Percentiles rank a stretch among this genome's conserved stretches.
Evolutionary conservation across 306 rosid genomes (phyloP).

Genomic region (Fragaria iinumae): DNA sequence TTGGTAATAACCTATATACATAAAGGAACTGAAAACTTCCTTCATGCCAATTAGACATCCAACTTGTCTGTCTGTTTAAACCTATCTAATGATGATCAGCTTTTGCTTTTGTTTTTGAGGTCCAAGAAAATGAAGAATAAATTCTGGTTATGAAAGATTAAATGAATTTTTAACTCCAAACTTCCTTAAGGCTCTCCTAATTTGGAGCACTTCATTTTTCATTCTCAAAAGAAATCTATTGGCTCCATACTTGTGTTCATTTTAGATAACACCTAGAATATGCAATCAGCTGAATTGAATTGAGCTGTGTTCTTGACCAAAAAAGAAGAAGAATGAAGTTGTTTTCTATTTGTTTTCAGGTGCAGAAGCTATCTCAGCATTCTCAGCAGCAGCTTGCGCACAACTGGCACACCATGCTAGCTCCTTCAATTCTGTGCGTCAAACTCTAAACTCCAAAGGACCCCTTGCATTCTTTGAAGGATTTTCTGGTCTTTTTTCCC

Average conservation of each 20-base stretch:
- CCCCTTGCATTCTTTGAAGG: constrained; percentile 57
- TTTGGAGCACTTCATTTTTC: no score
- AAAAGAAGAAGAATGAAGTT: no score
- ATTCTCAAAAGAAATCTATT: background rate
- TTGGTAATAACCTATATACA: background rate
- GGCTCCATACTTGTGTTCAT: background rate
- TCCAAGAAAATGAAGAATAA: no score
- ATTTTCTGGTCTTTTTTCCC: constrained; percentile 39
- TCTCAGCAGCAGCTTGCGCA: constrained; percentile 70
- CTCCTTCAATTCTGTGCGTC: constrained; percentile 51
- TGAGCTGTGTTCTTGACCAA: background rate
- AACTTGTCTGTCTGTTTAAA: no score
- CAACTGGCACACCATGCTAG: constrained; percentile 6
- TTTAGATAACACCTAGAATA: no score
- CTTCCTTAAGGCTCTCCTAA: no score
- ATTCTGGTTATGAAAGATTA: no score
- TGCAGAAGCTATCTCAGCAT: constrained; percentile 66
- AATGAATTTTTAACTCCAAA: no score
- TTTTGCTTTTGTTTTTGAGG: no score
- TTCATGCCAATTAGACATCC: background rate
- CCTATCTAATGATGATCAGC: no score
- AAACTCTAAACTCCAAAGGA: constrained; percentile 59
- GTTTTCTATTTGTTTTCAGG: constrained; percentile 26
- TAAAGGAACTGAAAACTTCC: background rate
- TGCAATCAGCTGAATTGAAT: no score